Evolutionary conservation across 2,329 filamentous ascomycete genomes (phyloP), one percentile per base, ranked within the genome.

Genomic region (Beauveria asiatica): DNA sequence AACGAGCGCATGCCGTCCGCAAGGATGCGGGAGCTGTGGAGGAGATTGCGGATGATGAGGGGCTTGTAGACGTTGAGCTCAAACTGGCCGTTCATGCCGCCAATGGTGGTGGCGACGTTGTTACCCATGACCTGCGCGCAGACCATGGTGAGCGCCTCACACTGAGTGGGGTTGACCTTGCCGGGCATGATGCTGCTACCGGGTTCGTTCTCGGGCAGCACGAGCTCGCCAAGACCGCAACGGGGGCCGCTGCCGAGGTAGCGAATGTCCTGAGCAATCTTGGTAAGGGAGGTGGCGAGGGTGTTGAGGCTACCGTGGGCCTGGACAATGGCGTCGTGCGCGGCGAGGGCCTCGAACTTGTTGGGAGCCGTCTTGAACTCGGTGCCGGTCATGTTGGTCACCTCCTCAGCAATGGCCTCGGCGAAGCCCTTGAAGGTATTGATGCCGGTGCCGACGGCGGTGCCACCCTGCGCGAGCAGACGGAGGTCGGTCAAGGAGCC

Each of bases 61-160:
- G 94, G 94, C 83, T 97, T 97, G 85, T 96, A 99, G 60, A 97
- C 94, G 77, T 97, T 99, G 67, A 99, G 84, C 78, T 97, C 94
- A 69, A 99, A 99, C 79, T 97, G 95, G 66, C 94, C 94, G 79
- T 94, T 96, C 80, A 95, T 95, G 71, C 93, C 94, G 64, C 92
- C 91, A 69, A 97, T 91, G 33, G 93, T 97, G 63, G 90, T 87
- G 42, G 94, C 91, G 58, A 92, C 88, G 73, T 97, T 87, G 83
- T 99, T 99, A 71, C 94, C 94, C 83, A 97, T 96, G 64, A 99
- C 93, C 77, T 99, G 94, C 21, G 90, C 86, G 80, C 93, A 97
- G 63, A 97, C 82, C 94, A 99, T 99, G 68, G 94, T 97, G 74
- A 99, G 80, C 63, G 92, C 90, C 81, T 99, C 94, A 78, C 92